Base-by-base conservation (phyloP, 495 filamentous ascomycete genomes). In the Pseudevernia furfuracea region DNA sequence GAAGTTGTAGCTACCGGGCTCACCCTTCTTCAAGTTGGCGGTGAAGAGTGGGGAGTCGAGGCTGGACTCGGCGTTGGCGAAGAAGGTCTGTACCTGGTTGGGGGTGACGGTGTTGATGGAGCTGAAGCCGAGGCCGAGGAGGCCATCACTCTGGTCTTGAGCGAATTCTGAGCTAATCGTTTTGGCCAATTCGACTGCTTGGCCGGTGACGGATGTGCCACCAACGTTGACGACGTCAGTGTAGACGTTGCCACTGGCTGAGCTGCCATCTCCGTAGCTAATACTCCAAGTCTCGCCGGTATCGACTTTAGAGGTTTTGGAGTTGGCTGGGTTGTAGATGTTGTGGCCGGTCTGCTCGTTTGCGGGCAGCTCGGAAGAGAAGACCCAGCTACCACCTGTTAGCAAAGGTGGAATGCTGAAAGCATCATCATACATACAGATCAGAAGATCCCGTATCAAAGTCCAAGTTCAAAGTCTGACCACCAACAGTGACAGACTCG, bases 391-490 rank as follows among this genome's bases (percentile, higher is more conserved):
- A 62, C 30, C 38, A 39, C 6, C 4, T 39, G 25, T 59, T 74
- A 67, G 72, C 43, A 48, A 15, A 32, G 5, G 49, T 36, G 11
- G 4, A 11, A 55, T 15, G 55, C 2, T 15, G 6, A 1, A 28
- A 19, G 53, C 8, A 14, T 30, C 25, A 44, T 14, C 36, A 19
- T 58, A 77, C 82, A 74, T 74, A 91, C 79, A 92, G 81, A 75
- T 92, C 89, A 46, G 85, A 82, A 49, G 85, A 88, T 4, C 89
- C 89, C 43, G 89, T 90, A 72, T 92, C 89, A 69, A 90, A 81
- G 70, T 90, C 86, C 63, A 91, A 70, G 68, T 85, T 80, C 67
- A 91, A 71, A 6, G 78, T 81, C 60, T 85, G 82, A 21, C 76
- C 75, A 62, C 89, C 89, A 67, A 91, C 78, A 5, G 75, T 78